Base-by-base conservation (phyloP, 2,329 filamentous ascomycete species). In the Sporothrix brunneoviolacea region DNA sequence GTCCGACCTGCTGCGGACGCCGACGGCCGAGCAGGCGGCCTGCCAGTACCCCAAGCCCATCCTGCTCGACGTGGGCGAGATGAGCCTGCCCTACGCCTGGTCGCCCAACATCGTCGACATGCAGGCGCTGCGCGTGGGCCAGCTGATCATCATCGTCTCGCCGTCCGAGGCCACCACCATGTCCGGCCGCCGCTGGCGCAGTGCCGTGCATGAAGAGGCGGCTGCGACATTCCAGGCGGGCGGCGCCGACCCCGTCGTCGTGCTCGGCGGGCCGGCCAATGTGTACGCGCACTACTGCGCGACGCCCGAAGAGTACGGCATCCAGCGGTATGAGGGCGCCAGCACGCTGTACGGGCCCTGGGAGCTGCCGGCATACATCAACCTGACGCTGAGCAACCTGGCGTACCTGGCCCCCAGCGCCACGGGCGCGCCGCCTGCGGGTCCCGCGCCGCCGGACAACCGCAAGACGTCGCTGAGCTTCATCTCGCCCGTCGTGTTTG, bases 111-210 rank as follows among this genome's bases (percentile, higher is more conserved):
- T 95, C 55, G 84, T 95, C 50, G 88, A 96, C 62, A 77, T 95
- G 22, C 91, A 95, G 65, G 70, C 88, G 16, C 71, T 95, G 13
- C 84, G 91, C 19, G 83, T 91, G 2, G 91, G 91, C 3, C 87
- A 94, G 60, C 70, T 95, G 43, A 72, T 94, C 54, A 86, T 95
- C 56, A 83, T 95, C 57, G 77, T 95, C n/a, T 85, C 84, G 24
- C 85, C 90, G 0, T 87, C 88, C 40, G 91, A 96, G 68, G 88
- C 87, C 1, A 93, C 88, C 0, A 95, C 91, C 8, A 96, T 95
- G 91, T 79, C 88, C 1, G 91, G 91, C 1, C 80, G 91, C 10
- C 80, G 91, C 30, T 96, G 91, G 91, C 86, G 85, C 59, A 73
- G 79, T 53, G 84, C 87, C 2, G 73, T 93, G 48, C 70, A 74